Base-by-base conservation (phyloP, 2,329 filamentous ascomycete species). In the Tympanopsis confertula region DNA sequence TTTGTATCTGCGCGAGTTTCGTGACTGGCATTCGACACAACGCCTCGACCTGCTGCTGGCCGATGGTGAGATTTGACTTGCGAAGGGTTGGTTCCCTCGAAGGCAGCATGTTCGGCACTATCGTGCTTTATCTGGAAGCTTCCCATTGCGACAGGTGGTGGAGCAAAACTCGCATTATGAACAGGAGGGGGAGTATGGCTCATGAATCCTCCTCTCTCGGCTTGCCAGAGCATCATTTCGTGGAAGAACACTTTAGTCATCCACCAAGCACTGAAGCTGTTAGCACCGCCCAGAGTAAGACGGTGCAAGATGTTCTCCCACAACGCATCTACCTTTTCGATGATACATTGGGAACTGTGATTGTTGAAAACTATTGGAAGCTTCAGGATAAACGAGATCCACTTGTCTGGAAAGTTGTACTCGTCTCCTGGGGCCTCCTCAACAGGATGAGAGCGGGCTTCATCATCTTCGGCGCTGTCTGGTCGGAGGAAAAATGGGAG, bases 231-330 rank as follows among this genome's bases (percentile, higher is more conserved):
- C 45, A 73, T 67, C 73, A 79, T 78, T 51, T 81, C 76, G 44
- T 79, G 74, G 29, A 80, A 71, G 49, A 78, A 81, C 17, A 78
- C 73, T 49, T 80, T 78, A 17, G 74, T 72, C 47, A 80, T 68
- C 68, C 68, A 73, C 70, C 70, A 74, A 14, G 66, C 64, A 26
- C 68, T 65, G 48, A 72, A 74, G 38, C 64, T 69, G 19, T 59
- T 51, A 7, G 66, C 68, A 37, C 65, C 64, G 43, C 68, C 65
- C 19, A 73, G 68, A 3, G 68, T 72, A 32, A 74, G 68, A 42
- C 74, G 71, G n/a, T 69, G 62, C 29, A 74, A 51, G 3, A 65
- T 63, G 32, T 69, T 68, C 15, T 68, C 68, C 10, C 68, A 62
- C 14, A 74, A 54, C 3, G 64, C 62, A 35, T 63, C 67, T 38